Evolutionary conservation across 2,329 filamentous ascomycete genomes (phyloP).

Genomic region (Calonectria crousiana): DNA sequence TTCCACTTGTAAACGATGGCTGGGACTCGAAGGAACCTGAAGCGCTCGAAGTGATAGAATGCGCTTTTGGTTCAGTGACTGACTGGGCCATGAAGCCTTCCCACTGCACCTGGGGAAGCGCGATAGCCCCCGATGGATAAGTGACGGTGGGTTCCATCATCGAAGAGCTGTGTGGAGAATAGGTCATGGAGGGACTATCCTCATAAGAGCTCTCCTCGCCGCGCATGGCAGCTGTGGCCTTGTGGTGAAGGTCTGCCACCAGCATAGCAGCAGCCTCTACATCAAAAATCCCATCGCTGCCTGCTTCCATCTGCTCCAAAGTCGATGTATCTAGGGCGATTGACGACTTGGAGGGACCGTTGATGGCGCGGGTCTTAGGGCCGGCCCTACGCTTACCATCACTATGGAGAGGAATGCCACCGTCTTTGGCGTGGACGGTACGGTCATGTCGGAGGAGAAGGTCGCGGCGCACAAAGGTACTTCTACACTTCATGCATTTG

Average conservation of each 20-base stretch:
- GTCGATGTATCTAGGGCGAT: conserved; percentile 86
- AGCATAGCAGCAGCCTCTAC: conserved; percentile 98
- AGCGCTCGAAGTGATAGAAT: conserved; percentile 76
- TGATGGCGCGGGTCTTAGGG: conserved; percentile 74
- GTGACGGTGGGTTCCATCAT: conserved; percentile 83
- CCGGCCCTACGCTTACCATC: conserved; percentile 89
- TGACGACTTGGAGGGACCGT: conserved; percentile 78
- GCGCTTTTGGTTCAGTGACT: conserved; percentile 78
- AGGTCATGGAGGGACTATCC: conserved; percentile 72
- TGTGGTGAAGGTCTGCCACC: conserved; percentile 98
- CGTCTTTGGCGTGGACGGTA: conserved; percentile 98
- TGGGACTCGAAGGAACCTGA: conserved; percentile 77
- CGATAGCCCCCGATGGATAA: conserved; percentile 83
- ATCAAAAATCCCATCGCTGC: conserved; percentile 91
- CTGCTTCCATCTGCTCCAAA: conserved; percentile 92
- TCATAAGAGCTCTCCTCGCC: conserved; percentile 68
- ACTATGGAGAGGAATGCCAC: conserved; percentile 91
- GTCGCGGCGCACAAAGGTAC: conserved; percentile 98
- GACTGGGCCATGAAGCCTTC: conserved; percentile 84
- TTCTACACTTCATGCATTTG: conserved; percentile 98
- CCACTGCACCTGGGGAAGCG: conserved; percentile 90
- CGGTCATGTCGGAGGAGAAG: conserved; percentile 96
- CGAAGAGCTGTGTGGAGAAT: conserved; percentile 77
- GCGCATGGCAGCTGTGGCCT: conserved; percentile 81
- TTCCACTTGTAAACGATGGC: conserved; percentile 70